Evolutionary conservation across 2,329 filamentous ascomycete genomes (phyloP), one percentile per base, ranked within the genome.

Genomic region (Cladorrhinum sp.): DNA sequence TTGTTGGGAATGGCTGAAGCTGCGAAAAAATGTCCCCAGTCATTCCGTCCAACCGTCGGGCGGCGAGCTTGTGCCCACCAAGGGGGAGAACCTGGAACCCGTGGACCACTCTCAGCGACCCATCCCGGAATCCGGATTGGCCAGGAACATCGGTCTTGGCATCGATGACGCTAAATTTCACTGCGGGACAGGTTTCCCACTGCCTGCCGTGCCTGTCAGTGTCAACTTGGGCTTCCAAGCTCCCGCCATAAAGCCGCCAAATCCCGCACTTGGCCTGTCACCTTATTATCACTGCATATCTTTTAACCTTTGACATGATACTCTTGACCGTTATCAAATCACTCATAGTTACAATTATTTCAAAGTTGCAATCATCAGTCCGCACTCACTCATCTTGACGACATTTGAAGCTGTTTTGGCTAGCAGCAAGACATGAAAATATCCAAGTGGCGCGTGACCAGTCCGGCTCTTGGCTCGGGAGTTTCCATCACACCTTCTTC

Each of bases 1-100:
- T 55, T 59, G 56, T 59, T 61, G 50, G 49, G 59, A 60, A 61
- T 61, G 55, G 48, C 60, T 60, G 30, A 42, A 21, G 50, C 23
- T 57, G 59, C 57, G 36, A 66, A 65, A 66, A 66, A 66, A 65
- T 55, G 61, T 58, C 63, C 57, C 57, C 62, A 58, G 49, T 59
- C 57, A 52, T 24, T 62, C 54, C 57, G 59, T 65, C 64, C 64
- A 64, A 64, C 62, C 64, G 61, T 56, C 55, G 57, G 59, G 23
- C 30, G 59, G 23, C 39, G 59, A 59, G 46, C 36, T 57, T 4
- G n/a, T 4, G 18, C 36, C 36, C 36, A 42, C 36, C 36, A 42
- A 28, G 33, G 26, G 26, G 52, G 28, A 30, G 36, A 18, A 21
- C 33, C 30, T n/a, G n/a, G n/a, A n/a, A n/a, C n/a, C n/a, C n/a